Evolutionary conservation across 495 filamentous ascomycete genomes (phyloP).

Genomic region (Geopyxis carbonaria): DNA sequence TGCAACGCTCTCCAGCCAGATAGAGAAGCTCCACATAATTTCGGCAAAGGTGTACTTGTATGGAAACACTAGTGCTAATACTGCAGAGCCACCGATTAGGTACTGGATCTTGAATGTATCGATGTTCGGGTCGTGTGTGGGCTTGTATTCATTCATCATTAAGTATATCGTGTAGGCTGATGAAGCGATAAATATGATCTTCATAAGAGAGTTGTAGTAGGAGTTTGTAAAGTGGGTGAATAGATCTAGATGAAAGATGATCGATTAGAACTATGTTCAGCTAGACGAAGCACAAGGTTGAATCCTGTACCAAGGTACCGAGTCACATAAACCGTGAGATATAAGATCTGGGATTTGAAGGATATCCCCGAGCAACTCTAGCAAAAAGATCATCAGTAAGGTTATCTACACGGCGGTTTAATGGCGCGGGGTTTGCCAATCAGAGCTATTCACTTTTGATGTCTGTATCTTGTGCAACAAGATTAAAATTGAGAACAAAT

Average conservation of each 20-base stretch:
- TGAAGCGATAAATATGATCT: constrained; percentile 78
- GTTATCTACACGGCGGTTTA: neutral
- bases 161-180: constrained; percentile 87
- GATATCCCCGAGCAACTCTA: constrained; percentile 88
- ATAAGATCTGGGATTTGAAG: constrained; percentile 91
- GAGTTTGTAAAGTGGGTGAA: constrained; percentile 47
- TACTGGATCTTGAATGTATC: constrained; percentile 96
- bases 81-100: constrained; percentile 58
- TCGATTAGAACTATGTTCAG: no score
- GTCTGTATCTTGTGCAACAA: constrained; percentile 88
- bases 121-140: constrained; percentile 84
- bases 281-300: no score
- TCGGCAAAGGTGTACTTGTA: constrained; percentile 54
- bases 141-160: constrained; percentile 91
- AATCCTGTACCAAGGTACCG: no score
- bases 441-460: constrained; percentile 3
- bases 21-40: constrained; percentile 92
- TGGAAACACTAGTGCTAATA: constrained; percentile 66
- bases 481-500: constrained; percentile 85
- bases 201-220: constrained; percentile 84
- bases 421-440: no score
- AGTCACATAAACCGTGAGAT: constrained; percentile 81
- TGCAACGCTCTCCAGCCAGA: constrained; percentile 95
- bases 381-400: neutral
- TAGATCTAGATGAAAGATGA: no score